Conservation (phyloP, 108 stramenopile species). For the Nannochloropsis oceanica region DNA sequence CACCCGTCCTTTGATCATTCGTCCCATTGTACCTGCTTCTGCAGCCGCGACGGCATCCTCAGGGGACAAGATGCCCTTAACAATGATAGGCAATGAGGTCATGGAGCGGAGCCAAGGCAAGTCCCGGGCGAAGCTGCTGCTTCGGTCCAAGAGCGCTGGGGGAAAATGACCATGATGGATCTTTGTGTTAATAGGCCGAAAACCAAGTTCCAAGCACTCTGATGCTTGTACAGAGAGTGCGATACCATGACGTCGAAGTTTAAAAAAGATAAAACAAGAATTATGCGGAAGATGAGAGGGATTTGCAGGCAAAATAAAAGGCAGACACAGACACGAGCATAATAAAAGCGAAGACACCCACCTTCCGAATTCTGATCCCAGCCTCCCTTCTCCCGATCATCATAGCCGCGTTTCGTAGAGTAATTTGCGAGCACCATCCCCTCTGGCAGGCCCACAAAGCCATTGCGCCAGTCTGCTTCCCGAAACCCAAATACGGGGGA, state of each 20-base stretch:
- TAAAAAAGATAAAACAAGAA: too few species aligned
- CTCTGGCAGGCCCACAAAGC: conserved; percentile 17
- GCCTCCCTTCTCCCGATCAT: conserved; percentile 17
- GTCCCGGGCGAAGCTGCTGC: not conserved
- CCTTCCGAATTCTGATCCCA: conserved; percentile 33
- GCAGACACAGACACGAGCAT: too few species aligned
- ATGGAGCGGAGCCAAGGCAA: not conserved
- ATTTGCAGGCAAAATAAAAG: too few species aligned
- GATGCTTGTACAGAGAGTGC: too few species aligned
- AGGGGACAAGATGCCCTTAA: conserved; percentile 10
- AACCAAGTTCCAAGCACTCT: too few species aligned
- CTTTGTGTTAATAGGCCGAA: too few species aligned
- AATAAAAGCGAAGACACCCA: too few species aligned
- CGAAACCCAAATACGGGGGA: conserved; percentile 19
- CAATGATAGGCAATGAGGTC: not conserved
- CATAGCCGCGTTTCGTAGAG: conserved; percentile 11
- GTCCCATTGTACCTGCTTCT: conserved; percentile 2
- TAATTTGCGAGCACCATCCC: conserved; percentile 20
- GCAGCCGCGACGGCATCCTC: conserved; percentile 22
- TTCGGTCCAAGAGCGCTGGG: not conserved
- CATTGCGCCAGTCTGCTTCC: conserved; percentile 32
- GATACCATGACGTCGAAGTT: too few species aligned
- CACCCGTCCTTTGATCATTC: not conserved
- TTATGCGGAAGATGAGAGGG: too few species aligned
- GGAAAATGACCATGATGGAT: too few species aligned